Evolutionary conservation across 1,284 basidiomycete genomes (phyloP).

Genomic region (Ceratobasidium sp.): DNA sequence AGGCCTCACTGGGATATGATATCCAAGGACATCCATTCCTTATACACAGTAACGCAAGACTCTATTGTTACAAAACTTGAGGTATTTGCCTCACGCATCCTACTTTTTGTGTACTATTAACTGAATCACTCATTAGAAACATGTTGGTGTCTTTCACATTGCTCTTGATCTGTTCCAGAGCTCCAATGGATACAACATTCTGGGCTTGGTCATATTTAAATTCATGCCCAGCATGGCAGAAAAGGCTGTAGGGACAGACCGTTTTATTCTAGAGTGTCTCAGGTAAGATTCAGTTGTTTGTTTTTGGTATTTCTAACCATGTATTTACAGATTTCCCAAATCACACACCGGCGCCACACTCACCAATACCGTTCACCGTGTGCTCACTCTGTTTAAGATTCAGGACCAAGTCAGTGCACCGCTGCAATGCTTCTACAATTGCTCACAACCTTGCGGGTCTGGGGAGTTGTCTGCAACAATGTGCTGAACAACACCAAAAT

Average conservation of each 20-base stretch:
- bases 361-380: background rate
- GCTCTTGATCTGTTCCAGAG: background rate
- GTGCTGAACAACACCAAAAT: too few relatives aligned
- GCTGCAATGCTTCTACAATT: too few relatives aligned
- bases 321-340: background rate
- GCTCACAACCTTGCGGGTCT: too few relatives aligned
- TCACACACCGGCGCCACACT: conserved; percentile 4
- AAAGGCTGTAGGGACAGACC: background rate
- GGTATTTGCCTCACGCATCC: too few relatives aligned
- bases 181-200: background rate
- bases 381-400: background rate
- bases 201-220: conserved; percentile 15
- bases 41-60: too few relatives aligned
- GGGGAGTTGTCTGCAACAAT: too few relatives aligned
- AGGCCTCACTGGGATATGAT: too few relatives aligned
- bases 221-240: background rate
- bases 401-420: background rate
- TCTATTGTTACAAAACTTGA: too few relatives aligned
- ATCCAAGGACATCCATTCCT: too few relatives aligned
- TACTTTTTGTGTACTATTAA: too few relatives aligned
- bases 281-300: background rate
- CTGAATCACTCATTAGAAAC: too few relatives aligned
- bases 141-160: conserved; percentile 15
- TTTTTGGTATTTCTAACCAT: background rate
- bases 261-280: conserved; percentile 2